phyloP scores from a whole-genome alignment of 495 filamentous ascomycete genomes.

The Cryomyces minteri region DNA sequence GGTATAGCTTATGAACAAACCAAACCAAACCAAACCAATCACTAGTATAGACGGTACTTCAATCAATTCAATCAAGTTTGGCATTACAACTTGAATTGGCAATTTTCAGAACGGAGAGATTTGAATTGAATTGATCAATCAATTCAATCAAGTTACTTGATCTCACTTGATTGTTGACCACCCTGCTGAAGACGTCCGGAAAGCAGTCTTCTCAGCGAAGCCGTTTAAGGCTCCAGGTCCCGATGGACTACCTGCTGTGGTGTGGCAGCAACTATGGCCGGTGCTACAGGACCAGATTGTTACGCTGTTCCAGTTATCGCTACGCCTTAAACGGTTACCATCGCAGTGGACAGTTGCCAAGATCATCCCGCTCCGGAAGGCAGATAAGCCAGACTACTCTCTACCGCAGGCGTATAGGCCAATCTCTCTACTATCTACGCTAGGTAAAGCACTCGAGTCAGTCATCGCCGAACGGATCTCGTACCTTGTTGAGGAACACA shows the following conservation, averaged over 20 bases:
- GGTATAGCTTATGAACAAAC: too few species aligned
- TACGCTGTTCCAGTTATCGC: slow-evolving; percentile 3
- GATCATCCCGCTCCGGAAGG: slow-evolving; percentile 10
- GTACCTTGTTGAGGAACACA: slow-evolving; percentile 6
- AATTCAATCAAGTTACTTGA: too few species aligned
- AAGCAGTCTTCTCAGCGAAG: slow-evolving; percentile 4
- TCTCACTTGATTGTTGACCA: too few species aligned
- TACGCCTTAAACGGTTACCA: slow-evolving; percentile 2
- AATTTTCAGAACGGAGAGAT: too few species aligned
- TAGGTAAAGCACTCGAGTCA: slow-evolving; percentile 10
- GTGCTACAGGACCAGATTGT: slow-evolving; percentile 4
- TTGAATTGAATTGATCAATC: too few species aligned
- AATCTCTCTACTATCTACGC: slow-evolving; percentile 9
- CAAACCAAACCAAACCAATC: too few species aligned
- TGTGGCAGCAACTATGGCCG: slow-evolving; percentile 10
- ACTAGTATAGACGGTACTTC: too few species aligned
- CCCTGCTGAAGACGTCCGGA: slow-evolving; percentile 4
- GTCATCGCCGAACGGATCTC: slow-evolving; percentile 7
- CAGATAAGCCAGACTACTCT: slow-evolving; percentile 6
- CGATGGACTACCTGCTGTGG: slow-evolving; percentile 4
- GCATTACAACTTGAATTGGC: too few species aligned
- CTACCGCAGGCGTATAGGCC: slow-evolving; percentile 8
- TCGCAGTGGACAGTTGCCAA: slow-evolving; percentile 7
- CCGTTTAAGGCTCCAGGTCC: slow-evolving; percentile 8
- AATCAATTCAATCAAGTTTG: too few species aligned